A percentile compares a stretch with the other conserved stretches of the same genome.
Evolutionary conservation across 768 basidiomycete species (phyloP).

Genomic region (Psilocybe subaeruginosa): DNA sequence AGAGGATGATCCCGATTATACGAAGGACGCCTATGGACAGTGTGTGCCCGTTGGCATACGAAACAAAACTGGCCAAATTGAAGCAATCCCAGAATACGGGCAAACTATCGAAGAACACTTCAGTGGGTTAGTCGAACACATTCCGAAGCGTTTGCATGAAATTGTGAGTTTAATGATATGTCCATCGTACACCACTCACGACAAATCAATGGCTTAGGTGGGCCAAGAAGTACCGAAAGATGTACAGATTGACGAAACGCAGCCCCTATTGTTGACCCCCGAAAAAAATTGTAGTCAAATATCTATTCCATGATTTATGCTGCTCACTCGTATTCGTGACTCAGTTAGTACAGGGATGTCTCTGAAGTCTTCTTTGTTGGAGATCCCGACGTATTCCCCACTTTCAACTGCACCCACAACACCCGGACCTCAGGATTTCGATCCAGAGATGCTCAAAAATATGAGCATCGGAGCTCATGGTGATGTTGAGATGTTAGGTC

Average conservation of each 20-base stretch:
- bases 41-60: constrained; percentile 53
- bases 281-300: constrained; percentile 7
- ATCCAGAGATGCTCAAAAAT: constrained; percentile 35
- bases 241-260: constrained; percentile 51
- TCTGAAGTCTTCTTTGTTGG: constrained; percentile 6
- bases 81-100: constrained; percentile 37
- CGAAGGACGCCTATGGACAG: constrained; percentile 37
- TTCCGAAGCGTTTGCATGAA: constrained; percentile 58
- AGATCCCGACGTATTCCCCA: constrained; percentile 20
- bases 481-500: constrained; percentile 56
- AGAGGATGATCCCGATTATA: constrained; percentile 57
- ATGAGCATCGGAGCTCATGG: constrained; percentile 25
- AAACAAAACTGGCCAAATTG: constrained; percentile 56
- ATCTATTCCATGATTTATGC: background rate
- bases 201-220: constrained; percentile 12
- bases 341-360: background rate
- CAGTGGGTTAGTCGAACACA: constrained; percentile 49
- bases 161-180: constrained; percentile 42
- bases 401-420: constrained; percentile 30
- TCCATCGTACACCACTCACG: background rate
- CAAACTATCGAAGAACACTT: constrained; percentile 49
- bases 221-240: constrained; percentile 12
- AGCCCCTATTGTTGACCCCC: constrained; percentile 34
- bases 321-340: background rate
- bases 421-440: constrained; percentile 15